Percentiles rank a stretch among this genome's conserved stretches.
Conservation (phyloP, 768 basidiomycete genomes). For the Naganishia randhawae region DNA sequence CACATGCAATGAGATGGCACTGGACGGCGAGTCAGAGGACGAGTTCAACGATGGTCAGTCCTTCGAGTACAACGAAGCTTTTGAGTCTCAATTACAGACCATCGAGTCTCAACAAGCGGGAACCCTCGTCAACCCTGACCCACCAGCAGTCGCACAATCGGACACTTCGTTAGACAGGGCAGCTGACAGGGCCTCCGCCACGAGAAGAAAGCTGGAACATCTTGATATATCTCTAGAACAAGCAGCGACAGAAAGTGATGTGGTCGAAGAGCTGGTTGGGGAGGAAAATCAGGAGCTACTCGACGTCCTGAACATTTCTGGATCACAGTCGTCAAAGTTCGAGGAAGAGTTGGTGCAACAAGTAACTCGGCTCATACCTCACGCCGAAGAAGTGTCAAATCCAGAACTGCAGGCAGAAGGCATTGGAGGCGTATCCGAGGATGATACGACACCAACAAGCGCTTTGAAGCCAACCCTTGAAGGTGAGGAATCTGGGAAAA, state of each 20-base stretch:
- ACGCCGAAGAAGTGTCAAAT: neutral
- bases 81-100: conserved; percentile 10
- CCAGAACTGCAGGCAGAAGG: neutral
- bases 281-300: neutral
- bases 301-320: conserved; percentile 7
- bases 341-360: conserved; percentile 25
- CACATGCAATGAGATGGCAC: neutral
- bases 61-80: conserved; percentile 20
- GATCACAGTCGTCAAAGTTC: conserved; percentile 17
- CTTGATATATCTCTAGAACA: neutral
- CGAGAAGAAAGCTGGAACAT: conserved; percentile 18
- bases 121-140: no score
- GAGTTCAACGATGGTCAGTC: conserved; percentile 21
- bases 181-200: neutral
- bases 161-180: neutral
- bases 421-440: neutral
- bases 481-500: neutral
- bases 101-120: conserved; percentile 2
- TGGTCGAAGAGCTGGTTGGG: conserved; percentile 1
- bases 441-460: neutral
- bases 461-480: neutral
- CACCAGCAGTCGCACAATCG: no score
- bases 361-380: conserved; percentile 17
- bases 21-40: conserved; percentile 14
- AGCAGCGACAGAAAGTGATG: neutral